Evolutionary conservation across 805 yeast species (phyloP), one percentile per base, ranked within the genome.

Genomic region (Kodamaea restingae): DNA sequence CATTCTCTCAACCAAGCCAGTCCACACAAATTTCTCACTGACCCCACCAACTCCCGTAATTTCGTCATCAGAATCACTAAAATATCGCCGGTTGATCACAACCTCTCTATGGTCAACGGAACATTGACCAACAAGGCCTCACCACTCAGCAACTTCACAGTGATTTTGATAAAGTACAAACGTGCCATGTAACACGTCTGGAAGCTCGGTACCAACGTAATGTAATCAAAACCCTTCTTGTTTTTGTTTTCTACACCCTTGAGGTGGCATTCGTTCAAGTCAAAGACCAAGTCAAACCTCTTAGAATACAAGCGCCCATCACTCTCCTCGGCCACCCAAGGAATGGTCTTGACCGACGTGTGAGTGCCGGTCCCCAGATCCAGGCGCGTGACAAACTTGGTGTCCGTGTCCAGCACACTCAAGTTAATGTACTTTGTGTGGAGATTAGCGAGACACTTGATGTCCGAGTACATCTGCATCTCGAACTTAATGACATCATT

Each of bases 171-270:
- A 38, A 62, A 67, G 46, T 68, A 66, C 20, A 68, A 24, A 35
- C 73, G 48, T 10, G 65, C 51, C 47, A 58, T 50, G 21, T 55
- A 47, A 39, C 74, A 68, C 4, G 58, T 52, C 44, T 68, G 73
- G 48, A 62, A 63, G 32, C 51, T 59, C 1, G 74, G 74, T 3
- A 67, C 69, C 40, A 67, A 51, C 5, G 66, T 60, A 7, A 65
- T 41, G 27, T 44, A 41, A 34, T 65, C 65, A 28, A 65, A 59
- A 15, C 48, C 49, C 22, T 42, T 37, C 21, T 46, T 45, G 12
- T 34, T 45, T 9, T 38, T 38, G 10, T 46, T 52, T 14, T 41
- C 45, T 7, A 48, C 39, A 11, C 60, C 61, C 45, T 66, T 65
- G 22, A 60, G 43, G 31, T 51, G 52, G 33, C 64, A 59, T 33